A percentile compares a stretch with the other conserved stretches of the same genome.
phyloP scores from a whole-genome alignment of 2,329 filamentous ascomycete genomes.

The Chrysoporthe puriensis region DNA sequence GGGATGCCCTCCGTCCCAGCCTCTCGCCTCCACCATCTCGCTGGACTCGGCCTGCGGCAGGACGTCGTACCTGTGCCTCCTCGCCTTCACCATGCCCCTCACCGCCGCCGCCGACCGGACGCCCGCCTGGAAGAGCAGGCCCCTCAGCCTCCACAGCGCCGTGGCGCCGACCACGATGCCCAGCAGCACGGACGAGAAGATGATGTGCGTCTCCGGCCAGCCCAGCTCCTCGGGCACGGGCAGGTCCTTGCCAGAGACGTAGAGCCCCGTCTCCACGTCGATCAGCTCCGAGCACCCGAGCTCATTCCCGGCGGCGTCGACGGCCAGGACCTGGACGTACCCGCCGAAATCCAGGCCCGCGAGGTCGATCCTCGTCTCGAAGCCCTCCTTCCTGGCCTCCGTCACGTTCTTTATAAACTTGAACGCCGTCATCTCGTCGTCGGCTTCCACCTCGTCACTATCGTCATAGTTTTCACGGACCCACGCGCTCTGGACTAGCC shows the following conservation, averaged over 20 bases:
- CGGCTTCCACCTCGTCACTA: neutral
- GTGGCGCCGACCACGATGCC: constrained; percentile 7
- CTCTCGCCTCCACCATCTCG: neutral
- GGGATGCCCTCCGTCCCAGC: neutral
- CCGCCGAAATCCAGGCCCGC: constrained; percentile 6
- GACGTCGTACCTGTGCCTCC: neutral
- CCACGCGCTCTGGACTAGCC: constrained; percentile 9
- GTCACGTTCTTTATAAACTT: neutral
- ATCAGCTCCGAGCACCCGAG: constrained; percentile 11
- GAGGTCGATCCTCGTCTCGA: constrained; percentile 27
- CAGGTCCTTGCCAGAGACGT: constrained; percentile 13
- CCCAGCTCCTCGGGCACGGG: constrained; percentile 14
- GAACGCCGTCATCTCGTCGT: neutral
- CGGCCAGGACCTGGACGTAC: constrained; percentile 9
- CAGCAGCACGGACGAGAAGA: constrained; percentile 7
- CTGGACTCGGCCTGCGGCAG: constrained; percentile 9
- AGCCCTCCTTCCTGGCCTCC: neutral
- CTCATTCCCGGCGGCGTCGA: neutral
- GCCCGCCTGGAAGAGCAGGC: neutral
- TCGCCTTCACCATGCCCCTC: neutral
- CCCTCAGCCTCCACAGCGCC: constrained; percentile 7
- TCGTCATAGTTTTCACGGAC: neutral
- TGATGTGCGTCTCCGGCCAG: constrained; percentile 11
- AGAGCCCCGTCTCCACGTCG: constrained; percentile 9
- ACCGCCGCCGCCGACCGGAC: neutral